Base-by-base conservation (phyloP, 2,329 filamentous ascomycete genomes). In the Arthrobotrys megalospora region DNA sequence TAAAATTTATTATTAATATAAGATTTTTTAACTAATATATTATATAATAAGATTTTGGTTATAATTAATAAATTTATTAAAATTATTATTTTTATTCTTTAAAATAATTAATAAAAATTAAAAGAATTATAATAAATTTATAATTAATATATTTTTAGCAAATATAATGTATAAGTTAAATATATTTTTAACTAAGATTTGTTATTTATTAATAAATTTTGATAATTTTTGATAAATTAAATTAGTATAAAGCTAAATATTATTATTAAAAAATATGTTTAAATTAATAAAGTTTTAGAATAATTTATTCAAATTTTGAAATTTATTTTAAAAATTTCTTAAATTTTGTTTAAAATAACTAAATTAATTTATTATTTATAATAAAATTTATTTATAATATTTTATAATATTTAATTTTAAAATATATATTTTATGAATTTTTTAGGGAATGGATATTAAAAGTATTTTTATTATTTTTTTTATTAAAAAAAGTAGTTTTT, bases 51-150 rank as follows among this genome's bases (percentile, higher is more conserved):
- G 53, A 52, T 48, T 6, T 21, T 48, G 21, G 21, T 72, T 45
- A 64, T 38, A 36, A 48, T 52, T 38, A 53, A 62, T 52, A 41
- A 45, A 47, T 47, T 71, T 41, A 47, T 47, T 24, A 45, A 66
- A 50, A 36, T 62, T 43, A 21, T 48, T 34, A 50, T 53, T 72
- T 45, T 32, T 66, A 66, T 65, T 8, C 41, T 19, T 16, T 48
- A 48, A 24, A 65, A 72, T 52, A 55, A 24, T 45, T 53, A 43
- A 38, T 52, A 64, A 12, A 52, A 32, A 66, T 52, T 41, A 28
- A 60, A 28, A 47, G 36, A 72, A 24, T 53, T 34, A 0, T 43
- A 52, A 16, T 50, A 68, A 34, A 53, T 68, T 2, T 34, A 50
- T 68, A 62, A 34, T 60, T 36, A 52, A 4, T 43, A 52, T 28